phyloP scores from a whole-genome alignment of 768 basidiomycete species.

The Sarcodon aspratus region DNA sequence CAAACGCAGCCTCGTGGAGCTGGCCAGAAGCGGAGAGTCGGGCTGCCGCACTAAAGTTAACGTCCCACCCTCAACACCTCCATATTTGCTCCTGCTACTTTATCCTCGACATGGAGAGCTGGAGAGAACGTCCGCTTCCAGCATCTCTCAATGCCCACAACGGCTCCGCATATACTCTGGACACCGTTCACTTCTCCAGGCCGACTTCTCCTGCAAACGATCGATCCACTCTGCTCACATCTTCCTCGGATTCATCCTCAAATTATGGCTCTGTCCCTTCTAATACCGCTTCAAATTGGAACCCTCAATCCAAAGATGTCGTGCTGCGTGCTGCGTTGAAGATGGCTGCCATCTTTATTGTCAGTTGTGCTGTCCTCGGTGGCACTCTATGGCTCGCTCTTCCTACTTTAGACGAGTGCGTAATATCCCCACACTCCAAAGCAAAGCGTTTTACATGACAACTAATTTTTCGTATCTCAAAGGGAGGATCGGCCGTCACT shows the following conservation, averaged over 20 bases:
- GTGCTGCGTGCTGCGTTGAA: conserved; percentile 77
- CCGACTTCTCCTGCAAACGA: conserved; percentile 23
- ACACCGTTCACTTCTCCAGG: conserved; percentile 31
- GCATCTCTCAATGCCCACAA: conserved; percentile 14
- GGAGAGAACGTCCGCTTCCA: not conserved
- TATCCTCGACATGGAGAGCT: not conserved
- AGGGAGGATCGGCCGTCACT: conserved; percentile 70
- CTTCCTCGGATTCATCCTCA: conserved; percentile 13
- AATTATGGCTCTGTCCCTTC: conserved; percentile 39
- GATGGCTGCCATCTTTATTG: conserved; percentile 67
- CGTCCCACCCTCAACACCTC: not conserved
- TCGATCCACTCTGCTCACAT: conserved; percentile 13
- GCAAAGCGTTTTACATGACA: not conserved
- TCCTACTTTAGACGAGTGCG: conserved; percentile 70
- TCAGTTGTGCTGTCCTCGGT: conserved; percentile 61
- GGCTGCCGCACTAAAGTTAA: too few species aligned
- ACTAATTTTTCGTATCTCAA: conserved; percentile 1
- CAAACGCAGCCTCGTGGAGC: too few species aligned
- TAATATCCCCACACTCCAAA: conserved; percentile 9
- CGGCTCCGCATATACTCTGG: conserved; percentile 51
- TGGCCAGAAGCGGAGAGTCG: too few species aligned
- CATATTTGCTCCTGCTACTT: not conserved
- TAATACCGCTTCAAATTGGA: conserved; percentile 1
- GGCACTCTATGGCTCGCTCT: conserved; percentile 73
- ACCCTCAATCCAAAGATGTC: conserved; percentile 37